Evolutionary conservation across 192 early-diverging fungal species (phyloP), one percentile per base, ranked within the genome.

Genomic region (Umbelopsis isabellina): DNA sequence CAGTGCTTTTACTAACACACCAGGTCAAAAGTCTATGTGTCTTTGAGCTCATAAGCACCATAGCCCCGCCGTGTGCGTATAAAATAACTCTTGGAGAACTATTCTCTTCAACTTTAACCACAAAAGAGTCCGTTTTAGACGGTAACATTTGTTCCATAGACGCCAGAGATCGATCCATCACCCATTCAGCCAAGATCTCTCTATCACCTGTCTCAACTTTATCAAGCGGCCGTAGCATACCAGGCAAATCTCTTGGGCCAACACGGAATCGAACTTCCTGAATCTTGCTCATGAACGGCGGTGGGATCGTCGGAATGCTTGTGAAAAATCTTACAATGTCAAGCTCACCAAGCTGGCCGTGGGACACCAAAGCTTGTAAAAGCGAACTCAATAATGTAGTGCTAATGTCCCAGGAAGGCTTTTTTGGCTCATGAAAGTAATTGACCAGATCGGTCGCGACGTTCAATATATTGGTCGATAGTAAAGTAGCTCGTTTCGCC

Each of bases 1-100:
- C 66, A 27, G 75, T 77, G 44, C 37, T 23, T 49, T 69, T 72
- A 51, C 75, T 72, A 4, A 77, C 65, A 51, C 72, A 72, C 49
- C 72, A 67, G 1, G 67, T 72, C 2, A 77, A 49, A 15, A 21
- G 61, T 4, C 75, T 45, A 37, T 77, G 71, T 1, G 71, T 72
- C 58, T 77, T 66, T 15, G 70, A 65, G 68, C 75, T 77, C 75
- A 77, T 72, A n/a, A 67, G n/a, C 49, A 71, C 72, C 35, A 65
- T 69, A 16, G 70, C 75, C 15, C 75, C 75, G 27, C 75, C 75
- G 68, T 77, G 75, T 20, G 68, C 23, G 46, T 77, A 77, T 16
- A 77, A 22, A 11, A 77, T 46, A 13, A 72, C 64, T 18, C 70
- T 66, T 66, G 72, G 70, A 10, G 50, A 55, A 61, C 30, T 61